Evolutionary conservation across 768 basidiomycete genomes (phyloP), one percentile per base, ranked within the genome.

Genomic region (Boletus rubroflammeus): DNA sequence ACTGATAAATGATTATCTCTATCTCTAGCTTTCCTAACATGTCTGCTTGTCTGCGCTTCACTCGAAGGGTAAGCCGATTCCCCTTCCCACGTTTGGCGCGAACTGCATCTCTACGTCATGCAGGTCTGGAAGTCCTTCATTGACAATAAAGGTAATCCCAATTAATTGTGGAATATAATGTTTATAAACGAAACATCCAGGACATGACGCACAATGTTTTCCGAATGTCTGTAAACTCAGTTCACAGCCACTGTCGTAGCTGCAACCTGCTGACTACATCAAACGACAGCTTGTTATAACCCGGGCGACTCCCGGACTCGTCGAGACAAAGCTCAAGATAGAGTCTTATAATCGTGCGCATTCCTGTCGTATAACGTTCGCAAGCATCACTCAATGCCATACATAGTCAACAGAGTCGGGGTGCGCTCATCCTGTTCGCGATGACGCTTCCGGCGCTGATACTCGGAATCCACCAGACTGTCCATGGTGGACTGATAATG

Each of bases 61-160:
- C 86, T 35, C 78, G 78, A 46, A 73, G 80, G 62, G 88, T 83
- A 63, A 56, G 76, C 55, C 3, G 15, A 21, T 21, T 21, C 26
- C 7, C 13, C 14, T n/a, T 29, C 19, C 21, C n/a, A 21, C 42
- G 23, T 11, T 38, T 28, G 23, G 46, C 29, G 42, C 28, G 26
- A 59, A 57, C 32, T 53, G 13, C 41, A 53, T 31, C 26, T 47
- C 9, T 42, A 38, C 11, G 35, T 26, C 25, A 10, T 2, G 21
- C 38, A 64, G 89, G 90, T 92, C 50, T 92, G 90, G 90, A 80
- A 82, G 63, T 89, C 86, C 6, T 92, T 93, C 64, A 58, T 91
- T 3, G 81, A 85, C 42, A 88, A 83, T 59, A 79, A 83, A 77
- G 90, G 89, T 85, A 31, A 13, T 72, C 54, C 29, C 23, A 14